These are phyloP conservation scores for Rhipidocladum racemiflorum DNA, from an alignment of 176 grass and related monocot species.

Conservation along the genomic window DNA sequence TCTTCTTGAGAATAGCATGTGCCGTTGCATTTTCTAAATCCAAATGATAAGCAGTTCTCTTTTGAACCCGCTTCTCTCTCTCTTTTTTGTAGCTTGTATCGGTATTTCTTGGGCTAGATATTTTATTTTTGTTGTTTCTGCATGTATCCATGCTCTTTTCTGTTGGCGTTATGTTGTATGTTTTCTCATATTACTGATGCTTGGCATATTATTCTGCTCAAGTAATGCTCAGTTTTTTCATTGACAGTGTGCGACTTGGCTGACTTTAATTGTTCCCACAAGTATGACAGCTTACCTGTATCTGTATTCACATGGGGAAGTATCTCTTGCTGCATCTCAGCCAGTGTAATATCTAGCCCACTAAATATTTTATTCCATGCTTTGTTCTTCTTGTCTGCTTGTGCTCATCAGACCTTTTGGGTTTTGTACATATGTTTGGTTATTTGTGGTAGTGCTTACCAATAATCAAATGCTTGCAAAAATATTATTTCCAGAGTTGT, in stretches of 20 bases:
- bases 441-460: slow-evolving; percentile 23
- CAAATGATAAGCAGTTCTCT: not conserved
- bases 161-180: not conserved
- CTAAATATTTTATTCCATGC: slow-evolving; percentile 17
- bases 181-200: not conserved
- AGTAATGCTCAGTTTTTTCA: slow-evolving; percentile 5
- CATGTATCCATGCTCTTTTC: slow-evolving; percentile 1
- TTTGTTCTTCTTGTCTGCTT: slow-evolving; percentile 24
- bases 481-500: slow-evolving; percentile 9
- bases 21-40: not conserved
- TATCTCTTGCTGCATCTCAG: slow-evolving; percentile 87
- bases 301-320: slow-evolving; percentile 94
- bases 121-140: not conserved
- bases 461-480: not conserved
- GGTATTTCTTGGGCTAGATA: not conserved
- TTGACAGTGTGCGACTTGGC: slow-evolving; percentile 89
- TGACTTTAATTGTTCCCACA: slow-evolving; percentile 88
- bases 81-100: not conserved
- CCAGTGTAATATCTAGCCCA: slow-evolving; percentile 78
- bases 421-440: not conserved
- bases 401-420: slow-evolving; percentile 5
- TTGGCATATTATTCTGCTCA: not conserved
- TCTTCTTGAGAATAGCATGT: not conserved
- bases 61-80: not conserved
- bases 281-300: slow-evolving; percentile 99